Evolutionary conservation across 768 basidiomycete species (phyloP).

Genomic region (Amanita brunnescens): DNA sequence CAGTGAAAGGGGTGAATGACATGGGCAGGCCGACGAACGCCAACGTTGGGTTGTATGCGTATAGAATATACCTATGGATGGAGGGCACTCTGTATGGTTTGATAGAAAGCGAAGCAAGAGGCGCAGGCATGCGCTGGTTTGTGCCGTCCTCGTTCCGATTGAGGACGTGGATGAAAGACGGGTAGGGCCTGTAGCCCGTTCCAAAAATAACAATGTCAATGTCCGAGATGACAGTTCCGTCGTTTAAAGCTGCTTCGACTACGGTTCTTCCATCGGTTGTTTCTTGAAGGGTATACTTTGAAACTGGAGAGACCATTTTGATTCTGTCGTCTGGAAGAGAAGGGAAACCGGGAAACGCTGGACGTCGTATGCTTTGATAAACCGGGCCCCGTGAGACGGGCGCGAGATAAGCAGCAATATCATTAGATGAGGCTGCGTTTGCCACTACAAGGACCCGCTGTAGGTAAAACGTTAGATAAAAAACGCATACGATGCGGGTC

Average conservation of each 20-base stretch:
- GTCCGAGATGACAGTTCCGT: conserved; percentile 28
- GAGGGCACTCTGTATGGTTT: conserved; percentile 31
- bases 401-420: conserved; percentile 39
- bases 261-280: conserved; percentile 12
- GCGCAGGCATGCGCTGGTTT: conserved; percentile 11
- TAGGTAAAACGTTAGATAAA: neutral
- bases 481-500: neutral
- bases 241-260: conserved; percentile 26
- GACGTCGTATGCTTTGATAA: conserved; percentile 37
- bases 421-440: conserved; percentile 46
- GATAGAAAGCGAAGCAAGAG: conserved; percentile 20
- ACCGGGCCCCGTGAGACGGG: conserved; percentile 30
- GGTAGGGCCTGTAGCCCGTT: conserved; percentile 37
- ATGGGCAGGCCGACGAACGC: conserved; percentile 37
- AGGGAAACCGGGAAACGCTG: conserved; percentile 28
- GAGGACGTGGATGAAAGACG: conserved; percentile 32
- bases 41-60: conserved; percentile 36
- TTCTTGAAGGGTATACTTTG: conserved; percentile 19
- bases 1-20: conserved; percentile 38
- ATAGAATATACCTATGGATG: conserved; percentile 36
- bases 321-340: conserved; percentile 36
- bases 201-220: conserved; percentile 37
- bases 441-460: conserved; percentile 40
- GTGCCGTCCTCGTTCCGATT: neutral
- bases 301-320: conserved; percentile 31